Evolutionary conservation across 2,329 filamentous ascomycete genomes (phyloP).

Genomic region (Ramularia collo-cygni): DNA sequence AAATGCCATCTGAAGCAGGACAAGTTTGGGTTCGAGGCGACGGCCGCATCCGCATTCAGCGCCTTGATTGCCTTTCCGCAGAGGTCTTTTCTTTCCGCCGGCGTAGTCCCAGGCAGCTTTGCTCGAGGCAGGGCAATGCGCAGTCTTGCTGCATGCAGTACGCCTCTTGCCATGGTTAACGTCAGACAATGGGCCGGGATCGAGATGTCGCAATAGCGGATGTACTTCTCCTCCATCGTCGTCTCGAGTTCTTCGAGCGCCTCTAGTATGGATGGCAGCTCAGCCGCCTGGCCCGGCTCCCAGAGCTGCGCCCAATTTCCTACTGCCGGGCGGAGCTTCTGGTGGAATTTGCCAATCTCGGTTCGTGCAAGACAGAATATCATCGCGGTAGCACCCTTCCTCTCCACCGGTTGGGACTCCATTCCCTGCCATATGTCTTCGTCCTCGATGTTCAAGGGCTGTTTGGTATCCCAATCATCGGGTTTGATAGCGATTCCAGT

Average conservation of each 20-base stretch:
- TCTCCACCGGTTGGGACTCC: constrained; percentile 39
- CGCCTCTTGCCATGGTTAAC: constrained; percentile 38
- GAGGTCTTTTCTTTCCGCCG: constrained; percentile 33
- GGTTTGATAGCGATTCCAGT: constrained; percentile 24
- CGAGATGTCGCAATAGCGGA: constrained; percentile 40
- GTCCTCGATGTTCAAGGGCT: constrained; percentile 32
- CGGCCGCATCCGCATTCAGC: constrained; percentile 36
- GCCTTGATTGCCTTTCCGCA: constrained; percentile 38
- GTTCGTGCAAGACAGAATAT: constrained; percentile 41
- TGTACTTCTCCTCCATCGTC: constrained; percentile 36
- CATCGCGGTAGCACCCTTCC: constrained; percentile 48
- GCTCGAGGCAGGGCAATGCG: constrained; percentile 40
- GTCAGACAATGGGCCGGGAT: constrained; percentile 40
- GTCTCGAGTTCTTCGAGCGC: constrained; percentile 37
- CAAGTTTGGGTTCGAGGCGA: constrained; percentile 34
- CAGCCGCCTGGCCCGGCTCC: constrained; percentile 12
- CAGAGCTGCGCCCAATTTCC: constrained; percentile 17
- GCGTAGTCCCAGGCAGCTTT: constrained; percentile 23
- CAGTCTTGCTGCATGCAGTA: constrained; percentile 39
- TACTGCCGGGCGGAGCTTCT: constrained; percentile 16
- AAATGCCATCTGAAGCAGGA: constrained; percentile 48
- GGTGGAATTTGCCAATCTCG: constrained; percentile 37
- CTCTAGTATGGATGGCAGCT: constrained; percentile 16
- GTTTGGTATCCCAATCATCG: constrained; percentile 28
- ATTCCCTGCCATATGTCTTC: constrained; percentile 37